phyloP scores from a whole-genome alignment of 305 asterid species.

The Fraxinus platypoda region DNA sequence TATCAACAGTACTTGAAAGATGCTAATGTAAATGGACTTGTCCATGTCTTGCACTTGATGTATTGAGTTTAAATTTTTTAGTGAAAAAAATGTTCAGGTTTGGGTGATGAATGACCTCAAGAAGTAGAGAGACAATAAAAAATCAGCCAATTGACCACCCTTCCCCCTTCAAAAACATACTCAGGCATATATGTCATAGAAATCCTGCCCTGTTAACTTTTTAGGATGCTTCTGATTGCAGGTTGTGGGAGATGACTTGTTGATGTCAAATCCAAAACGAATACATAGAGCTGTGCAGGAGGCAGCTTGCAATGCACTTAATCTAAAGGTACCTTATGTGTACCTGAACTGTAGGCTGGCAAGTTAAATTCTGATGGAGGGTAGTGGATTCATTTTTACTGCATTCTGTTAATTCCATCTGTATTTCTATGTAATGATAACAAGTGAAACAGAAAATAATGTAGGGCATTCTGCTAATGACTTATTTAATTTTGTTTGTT shows the following conservation, averaged over 20 bases:
- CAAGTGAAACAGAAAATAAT: neutral
- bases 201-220: constrained; percentile 8
- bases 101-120: neutral
- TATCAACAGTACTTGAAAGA: neutral
- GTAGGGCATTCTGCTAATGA: neutral
- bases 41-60: neutral
- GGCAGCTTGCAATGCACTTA: constrained; percentile 83
- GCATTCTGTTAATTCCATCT: neutral
- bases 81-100: neutral
- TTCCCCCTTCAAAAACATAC: neutral
- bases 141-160: neutral
- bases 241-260: constrained; percentile 89
- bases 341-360: constrained; percentile 16
- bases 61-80: neutral
- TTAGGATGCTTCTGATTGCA: constrained; percentile 34
- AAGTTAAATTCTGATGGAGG: constrained; percentile 1
- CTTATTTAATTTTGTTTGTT: neutral
- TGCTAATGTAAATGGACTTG: neutral
- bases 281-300: constrained; percentile 86
- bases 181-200: neutral
- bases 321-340: constrained; percentile 65
- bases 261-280: constrained; percentile 88
- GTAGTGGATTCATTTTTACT: neutral
- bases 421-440: constrained; percentile 3
- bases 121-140: neutral